Evolutionary conservation across 2,329 filamentous ascomycete genomes (phyloP), one percentile per base, ranked within the genome.

Genomic region (Fusarium gaditjirri): DNA sequence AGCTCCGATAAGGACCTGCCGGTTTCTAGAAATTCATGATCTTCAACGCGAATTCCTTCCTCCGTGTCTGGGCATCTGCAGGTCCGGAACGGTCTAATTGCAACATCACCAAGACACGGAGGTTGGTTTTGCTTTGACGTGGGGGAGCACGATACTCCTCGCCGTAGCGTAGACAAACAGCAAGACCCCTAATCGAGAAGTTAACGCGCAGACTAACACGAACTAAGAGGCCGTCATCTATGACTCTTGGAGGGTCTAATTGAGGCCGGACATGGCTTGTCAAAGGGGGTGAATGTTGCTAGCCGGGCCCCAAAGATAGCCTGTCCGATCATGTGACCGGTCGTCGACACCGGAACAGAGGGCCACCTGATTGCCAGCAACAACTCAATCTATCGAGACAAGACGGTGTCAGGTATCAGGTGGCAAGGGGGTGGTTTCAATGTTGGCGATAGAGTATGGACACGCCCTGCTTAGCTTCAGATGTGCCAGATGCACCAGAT

Each of bases 331-430:
- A 72, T 46, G 65, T 72, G 70, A 72, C 50, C 70, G 70, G 70
- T 29, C 19, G 19, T 36, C 25, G 29, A 46, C 41, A 70, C 70
- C 70, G 70, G 60, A 41, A 57, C 19, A 31, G 42, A 67, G 36
- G 56, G 38, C 70, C 70, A 73, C 33, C 70, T 72, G 70, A 72
- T 72, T 70, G 46, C 53, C 42, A 72, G 63, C 65, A 73, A 44
- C 70, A 70, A 67, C 65, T 71, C 70, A 67, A 41, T 54, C 70
- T 73, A 57, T 73, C 65, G 46, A 52, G 46, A 54, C 47, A 57
- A 57, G 58, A 58, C 50, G 58, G 50, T 35, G 41, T 69, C 38
- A 57, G 70, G 65, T 53, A 72, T 73, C 70, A 72, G 70, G 70
- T 72, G 70, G 70, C 70, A 73, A 73, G 65, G 65, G 53, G 58